phyloP scores from a whole-genome alignment of 306 rosid genomes.

The Gastrolobium villosum region DNA sequence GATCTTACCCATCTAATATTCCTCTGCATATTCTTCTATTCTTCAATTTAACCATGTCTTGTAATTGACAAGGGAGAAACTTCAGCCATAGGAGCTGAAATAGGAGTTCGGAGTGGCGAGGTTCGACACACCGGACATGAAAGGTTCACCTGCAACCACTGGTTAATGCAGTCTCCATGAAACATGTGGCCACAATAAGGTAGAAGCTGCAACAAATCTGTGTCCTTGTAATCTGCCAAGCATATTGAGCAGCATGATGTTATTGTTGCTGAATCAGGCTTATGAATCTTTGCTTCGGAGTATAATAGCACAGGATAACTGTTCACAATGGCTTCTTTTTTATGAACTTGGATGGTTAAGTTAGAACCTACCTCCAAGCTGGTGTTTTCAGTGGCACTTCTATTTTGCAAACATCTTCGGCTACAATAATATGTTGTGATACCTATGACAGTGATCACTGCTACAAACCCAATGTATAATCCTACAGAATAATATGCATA shows the following conservation, averaged over 20 bases:
- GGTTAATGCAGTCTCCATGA: background rate
- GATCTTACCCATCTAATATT: too few relatives aligned
- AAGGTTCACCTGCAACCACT: conserved; percentile 45
- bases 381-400: background rate
- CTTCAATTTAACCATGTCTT: background rate
- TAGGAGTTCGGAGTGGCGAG: conserved; percentile 50
- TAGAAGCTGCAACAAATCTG: background rate
- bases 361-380: background rate
- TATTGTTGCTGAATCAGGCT: conserved; percentile 31
- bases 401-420: background rate
- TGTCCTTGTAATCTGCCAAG: conserved; percentile 57
- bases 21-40: background rate
- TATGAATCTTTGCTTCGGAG: conserved; percentile 48
- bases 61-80: conserved; percentile 37
- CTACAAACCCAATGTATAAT: background rate
- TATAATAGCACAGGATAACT: conserved; percentile 46
- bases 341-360: background rate
- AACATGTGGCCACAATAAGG: conserved; percentile 6
- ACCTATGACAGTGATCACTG: background rate
- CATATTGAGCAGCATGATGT: conserved; percentile 46
- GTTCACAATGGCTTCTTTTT: conserved; percentile 30
- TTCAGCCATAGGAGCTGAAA: conserved; percentile 51
- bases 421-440: background rate
- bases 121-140: conserved; percentile 56
- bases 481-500: conserved; percentile 34